Base-by-base conservation (phyloP, 805 yeast genomes). In the Metschnikowia bowlesiae region DNA sequence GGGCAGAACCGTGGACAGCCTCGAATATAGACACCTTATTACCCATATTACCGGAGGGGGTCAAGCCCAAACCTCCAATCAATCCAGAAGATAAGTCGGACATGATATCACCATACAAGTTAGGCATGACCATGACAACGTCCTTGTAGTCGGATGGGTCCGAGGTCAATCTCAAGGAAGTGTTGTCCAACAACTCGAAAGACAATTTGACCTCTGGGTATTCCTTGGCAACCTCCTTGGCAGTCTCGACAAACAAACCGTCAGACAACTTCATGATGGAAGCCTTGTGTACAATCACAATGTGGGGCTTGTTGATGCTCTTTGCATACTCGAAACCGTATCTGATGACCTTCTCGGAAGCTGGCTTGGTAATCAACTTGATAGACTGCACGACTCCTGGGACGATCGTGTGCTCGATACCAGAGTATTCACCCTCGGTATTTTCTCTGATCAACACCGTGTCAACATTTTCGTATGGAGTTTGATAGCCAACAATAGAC, bases 1-100 rank as follows among this genome's bases (percentile, higher is more conserved):
- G 99, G 57, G 99, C 99, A 52, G 98, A 91, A 72, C 99, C 99
- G 74, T 94, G 99, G 67, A 94, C 99, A 58, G 99, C 99, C 83
- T 94, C 99, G 72, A 94, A 94, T 70, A 94, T 92, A 50, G 97
- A 89, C 57, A 92, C 96, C 71, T 88, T 85, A 80, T 89, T 89
- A 79, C 99, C 99, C 91, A 94, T 94, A 84, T 94, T 94, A 72
- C 97, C 99, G 53, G 97, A 89, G 60, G 99, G 99, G 55, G 99
- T 94, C 71, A 94, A 83, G 76, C 99, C 99, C 67, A 92, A 83
- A 69, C 99, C 98, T 71, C 99, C 99, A 60, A 95, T 95, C 67
- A 94, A 80, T 76, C 99, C 99, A 52, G 97, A 88, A 62, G 96
- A 89, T 73, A 94, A 80, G 74, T 94, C 99, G 58, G 98, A 92